phyloP scores from a whole-genome alignment of 352 stramenopile genomes.

The Phytophthora agathidicida region DNA sequence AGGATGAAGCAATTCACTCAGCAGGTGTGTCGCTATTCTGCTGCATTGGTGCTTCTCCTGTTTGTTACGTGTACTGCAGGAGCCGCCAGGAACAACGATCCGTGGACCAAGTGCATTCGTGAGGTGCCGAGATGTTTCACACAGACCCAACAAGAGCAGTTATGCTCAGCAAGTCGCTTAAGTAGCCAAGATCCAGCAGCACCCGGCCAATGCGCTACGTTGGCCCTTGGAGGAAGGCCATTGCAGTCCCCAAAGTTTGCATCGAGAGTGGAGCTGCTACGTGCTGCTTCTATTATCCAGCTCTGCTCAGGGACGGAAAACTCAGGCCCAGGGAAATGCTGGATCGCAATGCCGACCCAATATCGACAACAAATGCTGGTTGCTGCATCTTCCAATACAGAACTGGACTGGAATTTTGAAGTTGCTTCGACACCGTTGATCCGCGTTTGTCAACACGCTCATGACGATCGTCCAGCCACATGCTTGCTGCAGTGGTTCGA shows the following conservation, averaged over 20 bases:
- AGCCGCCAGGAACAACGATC: neutral
- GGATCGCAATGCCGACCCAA: slow-evolving; percentile 35
- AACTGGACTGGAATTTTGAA: neutral
- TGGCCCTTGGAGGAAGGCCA: slow-evolving; percentile 31
- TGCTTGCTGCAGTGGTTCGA: slow-evolving; percentile 47
- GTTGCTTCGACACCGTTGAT: slow-evolving; percentile 26
- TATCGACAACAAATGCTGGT: slow-evolving; percentile 34
- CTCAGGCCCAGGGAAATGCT: slow-evolving; percentile 52
- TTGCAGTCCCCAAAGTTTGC: slow-evolving; percentile 31
- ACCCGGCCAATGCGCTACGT: slow-evolving; percentile 34
- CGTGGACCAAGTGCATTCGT: slow-evolving; percentile 28
- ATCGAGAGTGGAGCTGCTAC: slow-evolving; percentile 28
- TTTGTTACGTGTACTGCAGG: slow-evolving; percentile 8
- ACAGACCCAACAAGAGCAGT: slow-evolving; percentile 29
- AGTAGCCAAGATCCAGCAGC: slow-evolving; percentile 10
- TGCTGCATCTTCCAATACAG: neutral
- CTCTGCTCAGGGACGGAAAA: slow-evolving; percentile 27
- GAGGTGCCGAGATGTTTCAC: slow-evolving; percentile 38
- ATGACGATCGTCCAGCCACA: slow-evolving; percentile 29
- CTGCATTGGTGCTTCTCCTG: slow-evolving; percentile 11
- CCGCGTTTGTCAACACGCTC: slow-evolving; percentile 41
- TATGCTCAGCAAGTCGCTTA: slow-evolving; percentile 20
- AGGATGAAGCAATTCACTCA: slow-evolving; percentile 9
- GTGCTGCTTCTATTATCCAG: slow-evolving; percentile 26
- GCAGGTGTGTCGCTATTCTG: slow-evolving; percentile 2